Evolutionary conservation across 2,329 filamentous ascomycete genomes (phyloP).

Genomic region (Plectosphaerella sp.): DNA sequence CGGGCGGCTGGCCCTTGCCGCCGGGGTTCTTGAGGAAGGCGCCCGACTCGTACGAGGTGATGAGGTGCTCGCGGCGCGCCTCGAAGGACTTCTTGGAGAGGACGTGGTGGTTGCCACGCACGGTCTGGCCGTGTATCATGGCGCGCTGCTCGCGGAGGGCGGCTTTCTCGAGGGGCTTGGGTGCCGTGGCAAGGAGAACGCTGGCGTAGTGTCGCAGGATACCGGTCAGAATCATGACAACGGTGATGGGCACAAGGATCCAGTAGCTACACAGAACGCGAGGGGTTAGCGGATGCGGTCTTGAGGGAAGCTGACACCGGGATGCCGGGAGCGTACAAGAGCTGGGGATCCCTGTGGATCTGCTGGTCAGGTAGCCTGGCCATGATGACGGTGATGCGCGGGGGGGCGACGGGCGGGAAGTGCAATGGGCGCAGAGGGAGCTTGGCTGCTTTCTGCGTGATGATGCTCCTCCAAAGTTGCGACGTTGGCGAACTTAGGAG

Average conservation of each 20-base stretch:
- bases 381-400: conserved; percentile 48
- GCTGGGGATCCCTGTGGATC: conserved; percentile 96
- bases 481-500: background rate
- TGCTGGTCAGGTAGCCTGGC: conserved; percentile 83
- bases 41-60: conserved; percentile 78
- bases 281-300: background rate
- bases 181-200: conserved; percentile 78
- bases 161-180: conserved; percentile 74
- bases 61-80: conserved; percentile 73
- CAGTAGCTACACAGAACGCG: conserved; percentile 67
- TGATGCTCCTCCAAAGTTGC: background rate
- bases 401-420: background rate
- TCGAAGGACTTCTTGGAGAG: conserved; percentile 76
- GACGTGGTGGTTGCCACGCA: conserved; percentile 77
- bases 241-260: conserved; percentile 95
- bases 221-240: conserved; percentile 97
- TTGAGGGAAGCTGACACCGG: conserved; percentile 5
- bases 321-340: conserved; percentile 66
- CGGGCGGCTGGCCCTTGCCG: conserved; percentile 76
- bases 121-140: conserved; percentile 76
- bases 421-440: background rate
- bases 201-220: conserved; percentile 94
- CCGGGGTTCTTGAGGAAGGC: conserved; percentile 88
- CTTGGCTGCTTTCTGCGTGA: background rate
- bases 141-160: conserved; percentile 82